These are phyloP conservation scores for Chalaropsis ovoidea DNA, from an alignment of 2,329 filamentous ascomycete genomes.

Conservation along the genomic window DNA sequence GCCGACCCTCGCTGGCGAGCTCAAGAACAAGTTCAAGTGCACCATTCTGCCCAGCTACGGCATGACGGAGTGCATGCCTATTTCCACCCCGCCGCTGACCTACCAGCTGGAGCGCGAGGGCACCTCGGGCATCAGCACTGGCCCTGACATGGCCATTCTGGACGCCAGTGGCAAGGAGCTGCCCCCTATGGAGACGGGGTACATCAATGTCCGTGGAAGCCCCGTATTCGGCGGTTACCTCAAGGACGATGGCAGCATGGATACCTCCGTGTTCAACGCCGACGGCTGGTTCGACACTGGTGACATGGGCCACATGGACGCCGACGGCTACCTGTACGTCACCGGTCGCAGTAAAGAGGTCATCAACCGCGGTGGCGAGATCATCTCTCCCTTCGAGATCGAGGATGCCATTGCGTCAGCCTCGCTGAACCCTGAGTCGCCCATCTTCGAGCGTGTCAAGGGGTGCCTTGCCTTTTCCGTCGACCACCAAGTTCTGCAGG, in stretches of 20 bases:
- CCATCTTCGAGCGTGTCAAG: slow-evolving; percentile 39
- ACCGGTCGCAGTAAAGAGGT: slow-evolving; percentile 48
- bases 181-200: slow-evolving; percentile 33
- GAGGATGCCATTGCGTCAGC: slow-evolving; percentile 46
- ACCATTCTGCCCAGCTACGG: slow-evolving; percentile 47
- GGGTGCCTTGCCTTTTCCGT: slow-evolving; percentile 46
- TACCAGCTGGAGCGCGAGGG: slow-evolving; percentile 44
- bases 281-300: slow-evolving; percentile 47
- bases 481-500: slow-evolving; percentile 44
- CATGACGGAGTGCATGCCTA: slow-evolving; percentile 53
- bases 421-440: slow-evolving; percentile 35
- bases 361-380: slow-evolving; percentile 48
- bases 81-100: slow-evolving; percentile 44
- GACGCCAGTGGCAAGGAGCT: slow-evolving; percentile 33
- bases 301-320: slow-evolving; percentile 44
- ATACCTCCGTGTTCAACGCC: slow-evolving; percentile 39
- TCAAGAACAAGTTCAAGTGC: slow-evolving; percentile 43
- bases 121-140: slow-evolving; percentile 44
- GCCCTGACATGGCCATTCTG: slow-evolving; percentile 43
- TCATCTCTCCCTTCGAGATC: slow-evolving; percentile 51
- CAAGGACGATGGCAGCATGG: slow-evolving; percentile 35
- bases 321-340: slow-evolving; percentile 44
- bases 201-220: slow-evolving; percentile 43
- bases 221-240: slow-evolving; percentile 45
- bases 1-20: slow-evolving; percentile 40